Percentiles rank a stretch among this genome's conserved stretches.
phyloP scores from a whole-genome alignment of 1,284 basidiomycete genomes.

The Hemileia vastatrix region DNA sequence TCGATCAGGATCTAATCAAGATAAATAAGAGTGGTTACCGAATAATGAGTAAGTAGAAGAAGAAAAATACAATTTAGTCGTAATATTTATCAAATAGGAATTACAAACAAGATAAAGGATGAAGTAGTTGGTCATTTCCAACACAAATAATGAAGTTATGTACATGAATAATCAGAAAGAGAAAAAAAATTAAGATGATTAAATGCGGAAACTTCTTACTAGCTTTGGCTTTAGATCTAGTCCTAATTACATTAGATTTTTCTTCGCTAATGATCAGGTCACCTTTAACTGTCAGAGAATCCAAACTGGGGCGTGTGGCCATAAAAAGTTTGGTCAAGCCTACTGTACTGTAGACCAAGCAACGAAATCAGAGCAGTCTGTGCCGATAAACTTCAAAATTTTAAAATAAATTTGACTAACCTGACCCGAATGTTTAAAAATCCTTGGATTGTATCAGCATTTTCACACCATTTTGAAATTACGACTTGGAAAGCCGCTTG shows the following conservation, averaged over 20 bases:
- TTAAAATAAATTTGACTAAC: slow-evolving; percentile 33
- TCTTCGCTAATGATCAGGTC: slow-evolving; percentile 73
- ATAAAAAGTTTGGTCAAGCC: slow-evolving; percentile 69
- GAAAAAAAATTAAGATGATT: too few relatives aligned
- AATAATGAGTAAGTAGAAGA: too few relatives aligned
- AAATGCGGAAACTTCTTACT: too few relatives aligned
- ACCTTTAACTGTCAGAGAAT: slow-evolving; percentile 69
- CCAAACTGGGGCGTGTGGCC: slow-evolving; percentile 57
- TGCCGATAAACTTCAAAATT: not conserved
- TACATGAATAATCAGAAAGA: too few relatives aligned
- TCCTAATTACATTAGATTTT: slow-evolving; percentile 54
- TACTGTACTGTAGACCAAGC: slow-evolving; percentile 52
- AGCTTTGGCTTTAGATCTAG: slow-evolving; percentile 1
- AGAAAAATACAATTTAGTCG: too few relatives aligned
- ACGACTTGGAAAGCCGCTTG: slow-evolving; percentile 66
- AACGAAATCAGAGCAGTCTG: not conserved
- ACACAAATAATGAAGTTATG: too few relatives aligned
- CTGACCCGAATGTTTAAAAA: slow-evolving; percentile 79
- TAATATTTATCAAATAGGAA: too few relatives aligned
- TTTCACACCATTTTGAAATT: slow-evolving; percentile 83
- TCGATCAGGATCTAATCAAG: not conserved
- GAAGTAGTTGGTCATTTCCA: too few relatives aligned
- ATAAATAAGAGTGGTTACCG: too few relatives aligned
- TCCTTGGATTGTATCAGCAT: slow-evolving; percentile 83
- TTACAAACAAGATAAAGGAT: too few relatives aligned